These are phyloP conservation scores for Lasiodiplodia sp. DNA, from an alignment of 2,329 filamentous ascomycete species.

Conservation along the genomic window DNA sequence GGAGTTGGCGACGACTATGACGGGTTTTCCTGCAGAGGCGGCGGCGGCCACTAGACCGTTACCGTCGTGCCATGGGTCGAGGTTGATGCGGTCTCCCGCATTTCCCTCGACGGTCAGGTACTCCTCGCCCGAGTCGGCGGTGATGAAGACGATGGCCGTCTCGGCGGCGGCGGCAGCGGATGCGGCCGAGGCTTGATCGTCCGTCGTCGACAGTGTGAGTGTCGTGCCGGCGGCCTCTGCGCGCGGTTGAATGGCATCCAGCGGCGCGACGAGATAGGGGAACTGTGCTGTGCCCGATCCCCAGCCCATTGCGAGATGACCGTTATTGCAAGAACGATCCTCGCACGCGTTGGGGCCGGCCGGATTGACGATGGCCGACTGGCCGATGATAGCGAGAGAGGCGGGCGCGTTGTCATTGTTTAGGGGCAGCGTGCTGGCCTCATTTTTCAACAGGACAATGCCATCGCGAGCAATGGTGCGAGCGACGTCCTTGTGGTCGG, in stretches of 20 bases:
- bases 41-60: constrained; percentile 51
- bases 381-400: constrained; percentile 72
- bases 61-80: constrained; percentile 56
- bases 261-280: constrained; percentile 54
- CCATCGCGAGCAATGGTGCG: constrained; percentile 55
- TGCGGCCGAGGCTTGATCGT: constrained; percentile 46
- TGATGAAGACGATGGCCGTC: constrained; percentile 57
- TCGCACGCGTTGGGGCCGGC: constrained; percentile 80
- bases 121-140: constrained; percentile 57
- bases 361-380: constrained; percentile 79
- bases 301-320: constrained; percentile 73
- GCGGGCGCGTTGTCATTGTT: constrained; percentile 50
- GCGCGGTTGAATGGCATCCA: constrained; percentile 51
- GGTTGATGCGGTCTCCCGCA: constrained; percentile 56
- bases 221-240: constrained; percentile 48
- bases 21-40: constrained; percentile 46
- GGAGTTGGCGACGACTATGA: constrained; percentile 48
- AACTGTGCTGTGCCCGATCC: constrained; percentile 63
- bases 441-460: constrained; percentile 68
- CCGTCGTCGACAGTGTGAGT: constrained; percentile 48
- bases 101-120: constrained; percentile 57
- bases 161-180: constrained; percentile 47
- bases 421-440: constrained; percentile 73
- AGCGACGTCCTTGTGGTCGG: constrained; percentile 49
- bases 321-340: constrained; percentile 70